Evolutionary conservation across 306 rosid species (phyloP).

Genomic region (Cajanus cajan): DNA sequence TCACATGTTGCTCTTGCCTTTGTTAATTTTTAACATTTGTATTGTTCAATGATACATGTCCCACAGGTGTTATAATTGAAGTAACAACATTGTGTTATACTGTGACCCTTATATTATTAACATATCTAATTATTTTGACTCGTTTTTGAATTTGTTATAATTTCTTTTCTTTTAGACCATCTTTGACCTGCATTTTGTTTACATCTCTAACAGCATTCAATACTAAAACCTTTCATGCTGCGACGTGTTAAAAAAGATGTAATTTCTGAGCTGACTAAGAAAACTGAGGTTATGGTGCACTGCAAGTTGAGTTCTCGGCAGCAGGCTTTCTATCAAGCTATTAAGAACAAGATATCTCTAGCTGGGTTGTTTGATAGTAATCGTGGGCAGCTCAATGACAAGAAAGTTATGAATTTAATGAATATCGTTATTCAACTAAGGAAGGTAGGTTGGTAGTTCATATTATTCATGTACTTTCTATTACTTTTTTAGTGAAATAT

Average conservation of each 20-base stretch:
- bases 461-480: neutral
- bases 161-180: neutral
- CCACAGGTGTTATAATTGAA: neutral
- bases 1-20: slow-evolving; percentile 15
- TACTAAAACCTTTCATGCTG: slow-evolving; percentile 93
- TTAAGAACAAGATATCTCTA: slow-evolving; percentile 87
- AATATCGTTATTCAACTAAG: slow-evolving; percentile 90
- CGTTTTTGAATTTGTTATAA: neutral
- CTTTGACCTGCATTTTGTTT: slow-evolving; percentile 31
- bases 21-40: neutral
- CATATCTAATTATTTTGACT: neutral
- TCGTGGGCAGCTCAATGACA: slow-evolving; percentile 75
- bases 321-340: slow-evolving; percentile 91
- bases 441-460: slow-evolving; percentile 47
- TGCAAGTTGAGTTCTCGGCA: slow-evolving; percentile 98
- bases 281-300: slow-evolving; percentile 91
- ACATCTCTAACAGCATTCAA: slow-evolving; percentile 71
- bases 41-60: neutral
- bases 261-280: slow-evolving; percentile 79
- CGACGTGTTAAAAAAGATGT: slow-evolving; percentile 95
- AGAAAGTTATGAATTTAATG: slow-evolving; percentile 75
- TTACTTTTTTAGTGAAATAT: neutral
- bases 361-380: slow-evolving; percentile 75
- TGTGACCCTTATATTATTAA: neutral
- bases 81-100: neutral